Evolutionary conservation across 1,139 yeast species (phyloP).

Genomic region (Pichia sp.): DNA sequence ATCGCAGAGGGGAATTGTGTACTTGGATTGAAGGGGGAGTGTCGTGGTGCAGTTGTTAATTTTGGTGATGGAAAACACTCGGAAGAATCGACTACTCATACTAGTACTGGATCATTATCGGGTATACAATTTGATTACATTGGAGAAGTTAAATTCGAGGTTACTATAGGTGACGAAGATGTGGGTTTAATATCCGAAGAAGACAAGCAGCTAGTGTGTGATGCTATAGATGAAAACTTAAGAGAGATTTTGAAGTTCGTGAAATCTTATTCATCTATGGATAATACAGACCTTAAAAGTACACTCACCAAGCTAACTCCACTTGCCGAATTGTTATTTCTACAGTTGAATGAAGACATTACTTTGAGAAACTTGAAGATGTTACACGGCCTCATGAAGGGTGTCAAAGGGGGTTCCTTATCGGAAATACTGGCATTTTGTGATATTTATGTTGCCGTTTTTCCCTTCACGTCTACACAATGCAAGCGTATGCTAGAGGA

Average conservation of each 20-base stretch:
- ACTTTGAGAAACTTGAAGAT: constrained; percentile 15
- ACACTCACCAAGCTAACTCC: constrained; percentile 52
- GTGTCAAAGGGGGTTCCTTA: constrained; percentile 2
- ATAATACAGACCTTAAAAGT: constrained; percentile 14
- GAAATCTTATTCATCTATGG: background rate
- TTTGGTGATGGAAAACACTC: too few species aligned
- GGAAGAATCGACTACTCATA: too few species aligned
- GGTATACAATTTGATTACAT: constrained; percentile 2
- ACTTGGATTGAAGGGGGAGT: background rate
- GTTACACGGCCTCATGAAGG: constrained; percentile 26
- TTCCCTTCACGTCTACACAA: constrained; percentile 50
- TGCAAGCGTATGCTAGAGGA: constrained; percentile 37
- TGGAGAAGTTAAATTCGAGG: constrained; percentile 5
- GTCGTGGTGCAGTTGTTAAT: too few species aligned
- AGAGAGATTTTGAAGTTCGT: too few species aligned
- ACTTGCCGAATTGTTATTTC: constrained; percentile 49
- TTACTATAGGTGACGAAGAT: background rate
- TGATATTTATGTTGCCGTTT: constrained; percentile 51
- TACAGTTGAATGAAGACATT: constrained; percentile 30
- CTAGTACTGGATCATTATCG: too few species aligned
- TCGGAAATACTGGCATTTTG: constrained; percentile 21
- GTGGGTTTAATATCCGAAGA: constrained; percentile 7
- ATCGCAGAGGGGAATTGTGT: background rate
- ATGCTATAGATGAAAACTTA: too few species aligned
- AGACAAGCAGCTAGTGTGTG: too few species aligned